Evolutionary conservation across 2,329 filamentous ascomycete genomes (phyloP), one percentile per base, ranked within the genome.

Genomic region (Hypoxylon sp.): DNA sequence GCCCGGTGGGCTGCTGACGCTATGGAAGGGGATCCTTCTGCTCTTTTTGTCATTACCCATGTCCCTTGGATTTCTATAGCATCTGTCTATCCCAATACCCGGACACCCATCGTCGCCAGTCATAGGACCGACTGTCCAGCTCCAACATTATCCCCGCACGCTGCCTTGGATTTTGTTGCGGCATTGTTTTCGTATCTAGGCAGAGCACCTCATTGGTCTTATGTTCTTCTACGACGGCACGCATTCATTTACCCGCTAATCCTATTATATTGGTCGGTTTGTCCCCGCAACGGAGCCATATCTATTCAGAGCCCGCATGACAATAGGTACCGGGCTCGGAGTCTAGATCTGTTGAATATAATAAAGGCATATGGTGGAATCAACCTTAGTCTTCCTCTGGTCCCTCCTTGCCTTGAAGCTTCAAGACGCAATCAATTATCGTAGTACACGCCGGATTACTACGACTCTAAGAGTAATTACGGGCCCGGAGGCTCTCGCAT

Each of bases 161-260:
- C 48, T 57, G 44, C 32, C n/a, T 66, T 66, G 54, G 46, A 57
- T 48, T 13, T 52, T 32, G 52, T 39, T 60, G 44, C 56, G 53
- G 29, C 56, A 70, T 58, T 58, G 37, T 44, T 37, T 27, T 62
- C 47, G 47, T 60, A 70, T 63, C 62, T 50, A 65, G 56, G 21
- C 60, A 35, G 32, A 52, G 19, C 46, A 29, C 17, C 55, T 56
- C 57, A 70, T 70, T 70, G 67, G 67, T 56, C 60, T 62, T 50
- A 27, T 32, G 10, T 37, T 57, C 11, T 51, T 62, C 54, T 54
- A 52, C 21, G 47, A 69, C 64, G 47, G 60, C 50, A 65, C 56
- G 29, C 52, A 52, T 31, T 70, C 59, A 70, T 70, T 70, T 70
- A 70, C 55, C 68, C 68, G 65, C 35, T 31, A 47, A 60, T 52